phyloP scores from a whole-genome alignment of 2,329 filamentous ascomycete genomes.

The Knufia petricola region DNA sequence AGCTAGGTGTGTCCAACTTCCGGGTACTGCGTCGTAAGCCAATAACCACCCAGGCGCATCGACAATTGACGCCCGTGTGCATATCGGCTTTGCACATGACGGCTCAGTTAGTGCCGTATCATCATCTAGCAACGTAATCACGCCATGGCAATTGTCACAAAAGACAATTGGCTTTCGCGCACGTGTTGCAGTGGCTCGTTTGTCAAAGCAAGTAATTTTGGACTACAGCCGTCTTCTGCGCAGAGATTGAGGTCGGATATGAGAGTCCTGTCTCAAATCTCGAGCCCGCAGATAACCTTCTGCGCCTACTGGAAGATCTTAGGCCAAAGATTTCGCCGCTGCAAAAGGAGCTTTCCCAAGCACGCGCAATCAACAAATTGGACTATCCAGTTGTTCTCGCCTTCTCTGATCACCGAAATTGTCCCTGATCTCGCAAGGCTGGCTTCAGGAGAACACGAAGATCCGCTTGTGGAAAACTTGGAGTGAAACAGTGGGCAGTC shows the following conservation, averaged over 20 bases:
- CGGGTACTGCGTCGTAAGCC: neutral
- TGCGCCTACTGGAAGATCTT: too few species aligned
- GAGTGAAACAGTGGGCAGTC: neutral
- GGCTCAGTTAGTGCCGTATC: too few species aligned
- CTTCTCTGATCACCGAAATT: slow-evolving; percentile 1
- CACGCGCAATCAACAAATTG: too few species aligned
- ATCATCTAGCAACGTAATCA: too few species aligned
- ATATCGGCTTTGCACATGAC: neutral
- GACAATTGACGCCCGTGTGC: neutral
- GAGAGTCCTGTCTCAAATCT: too few species aligned
- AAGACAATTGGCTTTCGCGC: too few species aligned
- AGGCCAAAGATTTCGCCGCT: too few species aligned
- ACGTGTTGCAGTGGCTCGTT: too few species aligned
- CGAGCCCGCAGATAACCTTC: too few species aligned
- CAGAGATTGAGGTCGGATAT: neutral
- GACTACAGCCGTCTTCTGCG: too few species aligned
- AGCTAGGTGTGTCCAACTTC: neutral
- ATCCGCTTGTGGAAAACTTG: neutral
- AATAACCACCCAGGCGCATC: neutral
- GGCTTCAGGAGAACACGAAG: slow-evolving; percentile 5
- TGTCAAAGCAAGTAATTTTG: neutral
- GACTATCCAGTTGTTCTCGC: neutral
- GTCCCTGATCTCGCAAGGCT: neutral
- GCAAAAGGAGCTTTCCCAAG: neutral
- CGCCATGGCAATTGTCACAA: too few species aligned